A percentile compares a stretch with the other conserved stretches of the same genome.
phyloP scores from a whole-genome alignment of 106 monocot species.

The Platanthera zijinensis region DNA sequence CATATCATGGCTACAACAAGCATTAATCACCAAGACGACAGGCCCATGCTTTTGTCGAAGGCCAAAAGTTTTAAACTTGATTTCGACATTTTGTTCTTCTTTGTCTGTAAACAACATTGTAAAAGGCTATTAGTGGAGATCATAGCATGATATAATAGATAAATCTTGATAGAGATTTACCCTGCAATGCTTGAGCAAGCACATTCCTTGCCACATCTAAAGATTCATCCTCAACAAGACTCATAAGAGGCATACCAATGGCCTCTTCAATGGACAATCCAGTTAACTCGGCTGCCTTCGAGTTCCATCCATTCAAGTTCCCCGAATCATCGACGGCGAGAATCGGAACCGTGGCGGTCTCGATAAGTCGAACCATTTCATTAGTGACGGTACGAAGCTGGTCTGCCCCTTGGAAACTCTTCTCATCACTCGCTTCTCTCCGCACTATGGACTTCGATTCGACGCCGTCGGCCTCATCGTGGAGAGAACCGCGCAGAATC shows the following conservation, averaged over 20 bases:
- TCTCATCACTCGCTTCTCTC: conserved; percentile 25
- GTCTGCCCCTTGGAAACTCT: conserved; percentile 44
- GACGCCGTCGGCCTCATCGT: conserved; percentile 19
- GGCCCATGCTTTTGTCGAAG: conserved; percentile 29
- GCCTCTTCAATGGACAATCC: conserved; percentile 64
- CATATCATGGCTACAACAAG: conserved; percentile 63
- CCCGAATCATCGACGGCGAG: conserved; percentile 72
- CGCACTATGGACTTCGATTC: conserved; percentile 33
- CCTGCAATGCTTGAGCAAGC: conserved; percentile 60
- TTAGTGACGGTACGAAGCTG: conserved; percentile 65
- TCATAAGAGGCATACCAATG: conserved; percentile 53
- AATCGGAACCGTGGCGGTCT: conserved; percentile 81
- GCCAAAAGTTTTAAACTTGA: conserved; percentile 55
- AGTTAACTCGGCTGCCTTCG: conserved; percentile 72
- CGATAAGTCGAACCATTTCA: conserved; percentile 94
- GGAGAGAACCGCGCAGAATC: conserved; percentile 58
- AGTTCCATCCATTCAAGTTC: conserved; percentile 85
- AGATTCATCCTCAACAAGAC: conserved; percentile 57
- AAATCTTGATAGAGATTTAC: conserved; percentile 21
- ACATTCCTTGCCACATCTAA: conserved; percentile 45
- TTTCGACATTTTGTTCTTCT: conserved; percentile 75
- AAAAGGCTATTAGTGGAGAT: not conserved
- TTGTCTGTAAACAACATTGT: conserved; percentile 43
- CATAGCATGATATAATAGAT: not conserved
- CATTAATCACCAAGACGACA: conserved; percentile 64